Base-by-base conservation (phyloP, 805 yeast genomes). In the Hermanozyma aechmeae region DNA sequence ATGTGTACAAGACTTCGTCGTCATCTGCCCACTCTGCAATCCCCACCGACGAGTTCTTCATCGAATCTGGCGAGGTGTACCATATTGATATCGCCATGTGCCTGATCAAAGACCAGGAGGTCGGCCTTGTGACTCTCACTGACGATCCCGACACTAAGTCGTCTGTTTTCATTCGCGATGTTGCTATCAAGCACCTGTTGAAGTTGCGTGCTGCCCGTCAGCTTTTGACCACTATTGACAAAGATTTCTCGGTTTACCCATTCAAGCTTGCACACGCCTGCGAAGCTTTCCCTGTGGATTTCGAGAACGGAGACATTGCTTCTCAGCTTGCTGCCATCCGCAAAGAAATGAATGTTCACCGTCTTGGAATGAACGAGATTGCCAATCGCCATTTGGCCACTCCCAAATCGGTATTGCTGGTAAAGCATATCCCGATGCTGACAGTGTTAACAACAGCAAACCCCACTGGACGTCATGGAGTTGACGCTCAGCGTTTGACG, bases 21-120 rank as follows among this genome's bases (percentile, higher is more conserved):
- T n/a, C n/a, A n/a, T n/a, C n/a, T n/a, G 4, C 65, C 4, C 61
- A 73, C 24, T 21, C 24, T 38, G 83, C 85, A n/a, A 65, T 80
- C 33, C 87, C 92, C 44, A 71, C 74, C 8, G 65, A 83, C 48
- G 84, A 84, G 25, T 82, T 85, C 43, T 58, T 60, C 24, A 83
- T 84, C 24, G 48, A 55, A 24, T 68, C 85, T 4, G 96, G 95
- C 33, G 96, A 89, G 61, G 93, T 79, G 11, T 92, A 87, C 65
- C 58, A 75, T 37, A 63, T 89, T 37, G 96, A 92, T 56, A 70
- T 92, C 42, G 74, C 71, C 45, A 74, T 89, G 79, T 78, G 84
- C 16, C 76, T 94, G 21, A 51, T 75, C 26, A 50, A 62, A 5
- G 73, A 69, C 18, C 51, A 52, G 12, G 79, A 72, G 38, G 68